These are phyloP conservation scores for Serpula lacrymans DNA, from an alignment of 768 basidiomycete species.

Conservation along the genomic window DNA sequence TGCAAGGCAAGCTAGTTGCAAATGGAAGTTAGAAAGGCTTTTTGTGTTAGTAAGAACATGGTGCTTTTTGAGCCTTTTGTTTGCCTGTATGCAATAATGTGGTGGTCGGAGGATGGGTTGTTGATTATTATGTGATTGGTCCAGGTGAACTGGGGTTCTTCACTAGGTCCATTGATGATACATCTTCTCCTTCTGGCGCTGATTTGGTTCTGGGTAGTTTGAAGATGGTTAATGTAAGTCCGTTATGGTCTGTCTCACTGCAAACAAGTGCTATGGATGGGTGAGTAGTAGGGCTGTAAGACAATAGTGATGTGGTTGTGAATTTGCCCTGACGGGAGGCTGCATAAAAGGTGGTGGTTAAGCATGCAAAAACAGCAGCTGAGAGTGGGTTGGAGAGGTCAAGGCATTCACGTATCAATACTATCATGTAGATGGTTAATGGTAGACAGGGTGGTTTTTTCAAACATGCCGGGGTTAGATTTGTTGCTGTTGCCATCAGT, in stretches of 20 bases:
- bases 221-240: constrained; percentile 19
- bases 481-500: no score
- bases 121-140: constrained; percentile 28
- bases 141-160: constrained; percentile 22
- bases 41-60: constrained; percentile 22
- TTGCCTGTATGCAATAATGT: constrained; percentile 28
- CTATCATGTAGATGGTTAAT: constrained; percentile 18
- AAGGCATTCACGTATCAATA: constrained; percentile 12
- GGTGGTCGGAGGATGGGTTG: constrained; percentile 12
- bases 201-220: constrained; percentile 29
- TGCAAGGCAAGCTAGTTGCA: no score
- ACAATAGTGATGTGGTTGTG: constrained; percentile 25
- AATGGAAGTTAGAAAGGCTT: constrained; percentile 18
- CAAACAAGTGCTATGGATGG: constrained; percentile 15
- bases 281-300: constrained; percentile 28
- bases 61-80: background rate
- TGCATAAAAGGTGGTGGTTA: constrained; percentile 35
- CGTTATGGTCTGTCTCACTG: constrained; percentile 19
- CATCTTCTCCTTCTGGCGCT: constrained; percentile 24
- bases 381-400: constrained; percentile 27
- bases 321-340: constrained; percentile 35
- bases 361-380: constrained; percentile 32
- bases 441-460: constrained; percentile 27
- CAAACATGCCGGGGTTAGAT: constrained; percentile 28
- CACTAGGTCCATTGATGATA: constrained; percentile 25